A percentile compares a stretch with the other conserved stretches of the same genome.
phyloP scores from a whole-genome alignment of 2,329 filamentous ascomycete species.

The Aspergillus neotritici region DNA sequence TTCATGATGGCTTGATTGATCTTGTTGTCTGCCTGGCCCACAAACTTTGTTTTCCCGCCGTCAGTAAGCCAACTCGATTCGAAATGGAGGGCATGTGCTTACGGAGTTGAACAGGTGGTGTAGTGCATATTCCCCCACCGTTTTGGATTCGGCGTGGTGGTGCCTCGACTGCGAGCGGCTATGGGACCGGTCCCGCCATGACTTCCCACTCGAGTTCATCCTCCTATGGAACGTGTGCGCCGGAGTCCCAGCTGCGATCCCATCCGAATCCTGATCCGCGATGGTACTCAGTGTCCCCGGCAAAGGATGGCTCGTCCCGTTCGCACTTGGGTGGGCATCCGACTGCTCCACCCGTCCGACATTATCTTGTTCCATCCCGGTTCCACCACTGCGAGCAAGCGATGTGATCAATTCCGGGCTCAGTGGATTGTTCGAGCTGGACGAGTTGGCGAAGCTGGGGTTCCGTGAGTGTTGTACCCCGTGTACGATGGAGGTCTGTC shows the following conservation, averaged over 20 bases:
- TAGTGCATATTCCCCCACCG: conserved; percentile 94
- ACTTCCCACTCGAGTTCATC: conserved; percentile 57
- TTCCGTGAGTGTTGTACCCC: conserved; percentile 86
- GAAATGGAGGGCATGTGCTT: conserved; percentile 30
- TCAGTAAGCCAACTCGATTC: conserved; percentile 26
- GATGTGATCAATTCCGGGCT: conserved; percentile 80
- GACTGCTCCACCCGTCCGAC: conserved; percentile 28
- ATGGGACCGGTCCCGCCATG: conserved; percentile 65
- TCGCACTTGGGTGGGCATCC: conserved; percentile 34
- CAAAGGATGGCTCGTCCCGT: conserved; percentile 27
- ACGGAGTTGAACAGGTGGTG: conserved; percentile 94
- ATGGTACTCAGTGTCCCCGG: conserved; percentile 32
- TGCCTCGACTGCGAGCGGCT: conserved; percentile 71
- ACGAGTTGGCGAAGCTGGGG: conserved; percentile 65
- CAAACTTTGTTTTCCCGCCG: conserved; percentile 55
- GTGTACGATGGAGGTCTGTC: conserved; percentile 95
- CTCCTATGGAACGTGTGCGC: conserved; percentile 30
- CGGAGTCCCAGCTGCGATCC: conserved; percentile 20
- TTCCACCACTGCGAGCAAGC: conserved; percentile 52
- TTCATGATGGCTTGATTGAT: conserved; percentile 81
- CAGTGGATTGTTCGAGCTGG: conserved; percentile 70
- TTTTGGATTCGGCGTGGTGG: conserved; percentile 70
- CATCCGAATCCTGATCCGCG: conserved; percentile 33
- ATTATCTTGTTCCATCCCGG: conserved; percentile 43
- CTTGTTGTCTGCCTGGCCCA: conserved; percentile 93